phyloP scores from a whole-genome alignment of 306 rosid species.

The Fragaria ananassa region DNA sequence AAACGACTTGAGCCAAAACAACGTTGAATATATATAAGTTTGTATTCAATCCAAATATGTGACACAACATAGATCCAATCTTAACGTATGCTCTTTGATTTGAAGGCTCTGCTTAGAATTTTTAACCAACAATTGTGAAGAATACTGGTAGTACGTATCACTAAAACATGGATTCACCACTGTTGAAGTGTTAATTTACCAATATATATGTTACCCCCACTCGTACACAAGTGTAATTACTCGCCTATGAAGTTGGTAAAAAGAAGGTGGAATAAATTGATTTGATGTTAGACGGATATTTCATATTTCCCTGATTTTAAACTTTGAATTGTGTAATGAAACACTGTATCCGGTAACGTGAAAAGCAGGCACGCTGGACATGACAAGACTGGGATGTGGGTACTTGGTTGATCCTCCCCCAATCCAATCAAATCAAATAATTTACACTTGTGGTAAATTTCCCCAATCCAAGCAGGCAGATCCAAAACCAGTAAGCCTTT shows the following conservation, averaged over 20 bases:
- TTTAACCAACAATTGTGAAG: too few species aligned
- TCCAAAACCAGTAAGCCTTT: not conserved
- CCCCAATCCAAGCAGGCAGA: not conserved
- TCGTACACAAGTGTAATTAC: not conserved
- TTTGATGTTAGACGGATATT: not conserved
- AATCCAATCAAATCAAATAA: not conserved
- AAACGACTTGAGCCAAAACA: not conserved
- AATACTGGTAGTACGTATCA: too few species aligned
- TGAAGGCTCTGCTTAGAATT: not conserved
- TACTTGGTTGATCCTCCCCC: not conserved
- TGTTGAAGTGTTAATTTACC: too few species aligned
- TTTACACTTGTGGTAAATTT: not conserved
- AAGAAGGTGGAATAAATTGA: not conserved
- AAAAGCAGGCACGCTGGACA: not conserved
- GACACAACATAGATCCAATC: too few species aligned
- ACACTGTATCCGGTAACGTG: not conserved
- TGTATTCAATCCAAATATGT: not conserved
- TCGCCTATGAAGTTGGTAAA: not conserved
- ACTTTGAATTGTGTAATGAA: not conserved
- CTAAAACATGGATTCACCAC: too few species aligned
- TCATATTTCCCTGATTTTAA: not conserved
- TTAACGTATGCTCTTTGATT: not conserved
- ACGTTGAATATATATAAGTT: not conserved
- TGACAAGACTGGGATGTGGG: slow-evolving; percentile 5
- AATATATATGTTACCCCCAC: too few species aligned